Base-by-base conservation (phyloP, 2,329 filamentous ascomycete genomes). In the Zasmidium angulare region DNA sequence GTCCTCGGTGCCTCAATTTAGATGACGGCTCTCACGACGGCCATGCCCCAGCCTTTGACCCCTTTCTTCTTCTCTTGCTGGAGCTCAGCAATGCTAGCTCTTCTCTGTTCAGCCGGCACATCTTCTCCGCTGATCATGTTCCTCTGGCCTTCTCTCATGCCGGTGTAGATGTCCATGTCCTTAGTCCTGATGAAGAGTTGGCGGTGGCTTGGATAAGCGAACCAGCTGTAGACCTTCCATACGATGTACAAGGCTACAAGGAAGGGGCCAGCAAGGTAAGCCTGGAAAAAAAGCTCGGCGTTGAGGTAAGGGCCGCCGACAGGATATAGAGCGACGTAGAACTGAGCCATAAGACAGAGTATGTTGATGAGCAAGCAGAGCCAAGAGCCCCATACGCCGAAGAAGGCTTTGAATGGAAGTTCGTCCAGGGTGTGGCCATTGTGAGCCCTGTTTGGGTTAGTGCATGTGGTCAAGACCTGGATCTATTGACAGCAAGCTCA, bases 341-440 rank as follows among this genome's bases (percentile, higher is more conserved):
- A 78, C 66, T 77, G 75, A 46, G 76, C 77, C 7, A 72, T 58
- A 6, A 79, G 70, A 29, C 72, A 71, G 19, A 78, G 49, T 61
- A 76, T 24, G 57, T 77, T 77, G 58, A 79, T 72, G 63, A 60
- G 2, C 9, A 78, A 59, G 54, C 77, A 75, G 22, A 78, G 23
- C 65, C 72, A 78, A 3, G 75, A 77, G 57, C 77, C 77, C 48
- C 62, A 70, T 17, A 78, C 67, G 55, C 77, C 77, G 59, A 73
- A 72, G 22, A 69, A 64, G 48, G 77, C 76, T 60, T 70, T 74
- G 76, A 76, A 79, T 1, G 77, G 77, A 21, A 79, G 72, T 68
- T 79, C 77, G 53, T 78, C 76, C 19, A 78, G 51, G 10, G 62
- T 65, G 63, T 76, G 74, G 36, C 74, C 74, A 60, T 86, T 84